phyloP scores from a whole-genome alignment of 2,329 filamentous ascomycete species.

The Apiospora kogelbergensis region DNA sequence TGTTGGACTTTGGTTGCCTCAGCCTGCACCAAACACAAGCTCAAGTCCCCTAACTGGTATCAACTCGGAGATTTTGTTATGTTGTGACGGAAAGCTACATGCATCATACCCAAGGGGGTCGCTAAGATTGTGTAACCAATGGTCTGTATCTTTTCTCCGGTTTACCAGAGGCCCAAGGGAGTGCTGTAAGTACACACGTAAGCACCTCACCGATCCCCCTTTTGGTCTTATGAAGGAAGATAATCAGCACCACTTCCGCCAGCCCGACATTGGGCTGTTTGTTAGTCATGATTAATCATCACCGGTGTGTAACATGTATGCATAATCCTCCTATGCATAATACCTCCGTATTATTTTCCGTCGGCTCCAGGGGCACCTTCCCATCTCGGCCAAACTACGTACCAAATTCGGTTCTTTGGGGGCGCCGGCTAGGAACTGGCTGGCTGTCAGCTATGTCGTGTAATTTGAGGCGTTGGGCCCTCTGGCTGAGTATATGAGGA shows the following conservation, averaged over 20 bases:
- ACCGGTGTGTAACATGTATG: background rate
- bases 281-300: background rate
- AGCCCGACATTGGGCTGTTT: background rate
- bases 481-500: too few relatives aligned
- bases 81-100: background rate
- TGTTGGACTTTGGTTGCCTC: background rate
- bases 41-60: background rate
- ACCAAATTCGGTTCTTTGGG: background rate
- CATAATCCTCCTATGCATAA: too few relatives aligned
- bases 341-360: background rate
- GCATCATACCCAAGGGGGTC: background rate
- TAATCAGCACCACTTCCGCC: background rate
- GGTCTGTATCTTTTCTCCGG: background rate
- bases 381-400: background rate
- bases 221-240: too few relatives aligned
- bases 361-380: background rate
- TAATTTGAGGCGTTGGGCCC: too few relatives aligned
- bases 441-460: too few relatives aligned
- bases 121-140: background rate
- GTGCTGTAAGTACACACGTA: background rate
- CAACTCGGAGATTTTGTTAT: background rate
- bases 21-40: background rate
- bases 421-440: background rate
- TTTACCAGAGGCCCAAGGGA: background rate
- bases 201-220: background rate